Conservation (phyloP, 805 yeast genomes). For the Saccharomycopsis amapae region DNA sequence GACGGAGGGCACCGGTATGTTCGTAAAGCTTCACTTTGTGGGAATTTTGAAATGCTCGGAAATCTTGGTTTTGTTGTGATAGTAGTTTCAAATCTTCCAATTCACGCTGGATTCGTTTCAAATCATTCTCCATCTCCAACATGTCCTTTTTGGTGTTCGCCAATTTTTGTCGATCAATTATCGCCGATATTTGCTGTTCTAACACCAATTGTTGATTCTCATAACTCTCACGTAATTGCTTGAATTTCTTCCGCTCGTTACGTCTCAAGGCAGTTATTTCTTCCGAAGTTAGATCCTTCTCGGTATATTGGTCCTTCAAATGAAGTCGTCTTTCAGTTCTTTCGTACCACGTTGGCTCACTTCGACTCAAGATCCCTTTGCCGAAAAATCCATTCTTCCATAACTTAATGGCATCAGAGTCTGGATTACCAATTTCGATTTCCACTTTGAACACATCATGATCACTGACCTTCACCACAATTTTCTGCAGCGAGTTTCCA, state of each 20-base stretch:
- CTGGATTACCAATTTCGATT: conserved; percentile 27
- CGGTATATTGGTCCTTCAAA: conserved; percentile 31
- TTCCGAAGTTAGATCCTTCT: conserved; percentile 45
- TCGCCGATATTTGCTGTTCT: conserved; percentile 26
- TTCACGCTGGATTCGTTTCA: background rate
- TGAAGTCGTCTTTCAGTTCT: conserved; percentile 55
- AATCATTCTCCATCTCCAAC: conserved; percentile 26
- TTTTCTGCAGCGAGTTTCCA: no score
- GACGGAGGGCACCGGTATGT: conserved; percentile 24
- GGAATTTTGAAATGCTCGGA: conserved; percentile 1
- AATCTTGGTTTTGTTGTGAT: conserved; percentile 2
- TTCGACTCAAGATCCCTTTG: conserved; percentile 79
- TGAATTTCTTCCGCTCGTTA: conserved; percentile 63
- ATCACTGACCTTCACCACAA: conserved; percentile 18
- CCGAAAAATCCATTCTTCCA: conserved; percentile 94
- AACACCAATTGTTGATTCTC: conserved; percentile 42
- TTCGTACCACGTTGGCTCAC: conserved; percentile 87
- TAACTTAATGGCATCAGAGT: conserved; percentile 41
- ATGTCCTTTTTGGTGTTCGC: conserved; percentile 26
- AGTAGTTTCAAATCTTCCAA: conserved; percentile 1
- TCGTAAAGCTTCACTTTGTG: conserved; percentile 10
- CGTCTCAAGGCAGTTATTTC: conserved; percentile 72
- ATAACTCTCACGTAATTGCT: conserved; percentile 53
- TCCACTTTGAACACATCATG: conserved; percentile 33
- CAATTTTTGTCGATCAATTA: conserved; percentile 20